phyloP scores from a whole-genome alignment of 192 early-diverging fungal species.

The Coemansia sp. region DNA sequence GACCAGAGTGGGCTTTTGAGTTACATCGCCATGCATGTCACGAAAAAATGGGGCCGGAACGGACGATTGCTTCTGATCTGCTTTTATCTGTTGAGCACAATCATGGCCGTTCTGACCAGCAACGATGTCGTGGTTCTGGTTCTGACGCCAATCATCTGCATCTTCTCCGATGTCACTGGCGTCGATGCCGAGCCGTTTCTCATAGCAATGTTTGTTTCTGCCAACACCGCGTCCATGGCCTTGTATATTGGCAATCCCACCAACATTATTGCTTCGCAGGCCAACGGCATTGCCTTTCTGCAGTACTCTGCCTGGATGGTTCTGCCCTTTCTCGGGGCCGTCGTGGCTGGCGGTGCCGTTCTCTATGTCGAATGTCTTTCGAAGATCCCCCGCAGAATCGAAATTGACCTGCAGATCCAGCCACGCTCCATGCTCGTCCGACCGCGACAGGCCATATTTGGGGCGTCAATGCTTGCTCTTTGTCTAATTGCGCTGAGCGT shows the following conservation, averaged over 20 bases:
- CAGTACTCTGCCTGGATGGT: conserved; percentile 85
- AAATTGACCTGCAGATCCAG: conserved; percentile 51
- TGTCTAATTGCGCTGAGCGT: conserved; percentile 70
- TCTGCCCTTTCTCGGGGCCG: conserved; percentile 62
- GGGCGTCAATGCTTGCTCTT: conserved; percentile 52
- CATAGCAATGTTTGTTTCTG: conserved; percentile 73
- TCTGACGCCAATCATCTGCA: conserved; percentile 75
- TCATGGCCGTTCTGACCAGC: conserved; percentile 73
- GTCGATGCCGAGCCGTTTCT: conserved; percentile 67
- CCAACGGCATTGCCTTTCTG: conserved; percentile 69
- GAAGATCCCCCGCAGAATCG: conserved; percentile 53
- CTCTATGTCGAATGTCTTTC: conserved; percentile 54
- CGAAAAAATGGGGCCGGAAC: conserved; percentile 59
- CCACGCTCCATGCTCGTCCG: conserved; percentile 59
- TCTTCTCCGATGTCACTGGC: conserved; percentile 67
- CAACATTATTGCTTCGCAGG: conserved; percentile 82
- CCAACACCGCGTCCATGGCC: conserved; percentile 79
- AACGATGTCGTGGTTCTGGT: conserved; percentile 88
- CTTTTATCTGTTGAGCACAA: conserved; percentile 68
- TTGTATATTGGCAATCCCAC: conserved; percentile 89
- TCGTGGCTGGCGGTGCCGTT: conserved; percentile 59
- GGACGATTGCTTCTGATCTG: conserved; percentile 66
- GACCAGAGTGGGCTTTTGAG: conserved; percentile 81
- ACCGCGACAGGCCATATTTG: conserved; percentile 65
- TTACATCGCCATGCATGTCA: conserved; percentile 73